Evolutionary conservation across 2,329 filamentous ascomycete genomes (phyloP).

Genomic region (Botrytis galanthina): DNA sequence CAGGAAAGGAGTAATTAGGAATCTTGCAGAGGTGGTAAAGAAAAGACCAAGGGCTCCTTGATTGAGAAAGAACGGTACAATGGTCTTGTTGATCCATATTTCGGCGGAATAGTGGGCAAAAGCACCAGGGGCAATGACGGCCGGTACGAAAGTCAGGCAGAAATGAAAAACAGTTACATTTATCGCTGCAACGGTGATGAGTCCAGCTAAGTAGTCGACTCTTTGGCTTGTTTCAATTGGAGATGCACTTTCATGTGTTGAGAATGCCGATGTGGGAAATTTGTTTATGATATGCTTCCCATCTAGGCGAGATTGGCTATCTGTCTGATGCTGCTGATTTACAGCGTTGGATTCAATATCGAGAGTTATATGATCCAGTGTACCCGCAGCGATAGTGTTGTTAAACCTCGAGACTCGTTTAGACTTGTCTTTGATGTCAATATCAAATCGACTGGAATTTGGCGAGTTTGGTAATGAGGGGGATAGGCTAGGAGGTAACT

Average conservation of each 20-base stretch:
- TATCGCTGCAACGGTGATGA: constrained; percentile 45
- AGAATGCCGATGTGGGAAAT: constrained; percentile 10
- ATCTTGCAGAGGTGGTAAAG: constrained; percentile 48
- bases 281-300: neutral
- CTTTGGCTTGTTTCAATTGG: constrained; percentile 24
- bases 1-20: constrained; percentile 45
- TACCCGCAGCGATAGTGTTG: neutral
- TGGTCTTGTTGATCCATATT: constrained; percentile 42
- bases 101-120: constrained; percentile 42
- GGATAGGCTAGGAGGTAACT: neutral
- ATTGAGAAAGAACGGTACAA: constrained; percentile 46
- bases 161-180: constrained; percentile 48
- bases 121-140: constrained; percentile 37
- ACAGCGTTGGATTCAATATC: neutral
- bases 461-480: constrained; percentile 1
- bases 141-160: constrained; percentile 44
- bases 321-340: neutral
- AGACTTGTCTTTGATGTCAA: neutral
- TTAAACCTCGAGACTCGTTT: neutral
- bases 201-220: constrained; percentile 47
- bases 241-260: neutral
- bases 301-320: neutral
- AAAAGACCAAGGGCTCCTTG: constrained; percentile 49
- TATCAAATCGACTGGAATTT: neutral
- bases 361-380: neutral